These are phyloP conservation scores for Hypoxylon fragiforme DNA, from an alignment of 495 filamentous ascomycete species.

Conservation along the genomic window DNA sequence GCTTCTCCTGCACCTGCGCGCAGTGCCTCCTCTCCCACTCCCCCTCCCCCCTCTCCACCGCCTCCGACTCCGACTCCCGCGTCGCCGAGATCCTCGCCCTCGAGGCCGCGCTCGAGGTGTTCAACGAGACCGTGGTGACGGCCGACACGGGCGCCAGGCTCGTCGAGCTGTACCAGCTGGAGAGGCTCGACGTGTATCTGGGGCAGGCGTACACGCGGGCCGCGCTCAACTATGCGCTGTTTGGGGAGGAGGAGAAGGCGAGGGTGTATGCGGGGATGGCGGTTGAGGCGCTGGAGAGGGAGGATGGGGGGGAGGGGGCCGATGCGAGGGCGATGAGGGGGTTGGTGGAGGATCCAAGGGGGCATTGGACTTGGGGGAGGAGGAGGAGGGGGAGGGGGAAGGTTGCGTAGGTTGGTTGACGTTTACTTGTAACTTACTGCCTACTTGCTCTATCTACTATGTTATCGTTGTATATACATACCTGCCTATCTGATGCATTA, in stretches of 20 bases:
- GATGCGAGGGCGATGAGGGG: slow-evolving; percentile 43
- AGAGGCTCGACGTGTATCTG: slow-evolving; percentile 43
- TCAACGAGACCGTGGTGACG: slow-evolving; percentile 33
- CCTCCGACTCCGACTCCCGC: no score
- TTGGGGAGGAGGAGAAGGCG: slow-evolving; percentile 43
- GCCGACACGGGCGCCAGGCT: slow-evolving; percentile 41
- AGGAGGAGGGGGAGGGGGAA: slow-evolving; percentile 15
- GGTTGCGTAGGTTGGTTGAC: no score
- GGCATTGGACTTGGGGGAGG: slow-evolving; percentile 39
- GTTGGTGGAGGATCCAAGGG: slow-evolving; percentile 39
- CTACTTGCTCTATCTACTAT: no score
- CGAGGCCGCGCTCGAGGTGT: slow-evolving; percentile 42
- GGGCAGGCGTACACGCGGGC: slow-evolving; percentile 45
- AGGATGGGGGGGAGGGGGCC: slow-evolving; percentile 35
- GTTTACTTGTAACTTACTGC: no score
- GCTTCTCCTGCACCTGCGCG: slow-evolving; percentile 46
- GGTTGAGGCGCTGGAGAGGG: slow-evolving; percentile 39
- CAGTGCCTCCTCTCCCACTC: slow-evolving; percentile 44
- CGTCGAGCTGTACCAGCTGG: slow-evolving; percentile 40
- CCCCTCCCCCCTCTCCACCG: no score
- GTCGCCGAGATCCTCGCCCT: slow-evolving; percentile 40
- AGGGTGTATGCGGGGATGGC: slow-evolving; percentile 39
- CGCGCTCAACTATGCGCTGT: slow-evolving; percentile 48
- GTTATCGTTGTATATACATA: no score
- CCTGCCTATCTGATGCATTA: no score